These are phyloP conservation scores for Microbotryum scabiosae DNA, from an alignment of 1,284 basidiomycete genomes.

Conservation along the genomic window DNA sequence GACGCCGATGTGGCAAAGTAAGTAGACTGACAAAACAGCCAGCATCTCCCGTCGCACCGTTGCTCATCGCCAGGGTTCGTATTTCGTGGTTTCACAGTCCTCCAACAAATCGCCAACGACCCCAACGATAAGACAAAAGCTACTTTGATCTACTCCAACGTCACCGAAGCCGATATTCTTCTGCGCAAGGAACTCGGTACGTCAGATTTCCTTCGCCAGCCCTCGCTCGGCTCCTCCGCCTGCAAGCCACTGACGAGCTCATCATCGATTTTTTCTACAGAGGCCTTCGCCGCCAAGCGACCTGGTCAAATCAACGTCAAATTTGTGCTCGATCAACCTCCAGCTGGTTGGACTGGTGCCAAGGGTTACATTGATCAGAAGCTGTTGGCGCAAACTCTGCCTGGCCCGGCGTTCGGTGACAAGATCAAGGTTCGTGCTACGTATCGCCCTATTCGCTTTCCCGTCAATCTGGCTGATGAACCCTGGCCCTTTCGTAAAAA, in stretches of 20 bases:
- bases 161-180: constrained; percentile 73
- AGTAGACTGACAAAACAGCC: neutral
- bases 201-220: neutral
- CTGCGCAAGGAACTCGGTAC: constrained; percentile 36
- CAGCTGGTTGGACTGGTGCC: constrained; percentile 60
- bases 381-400: constrained; percentile 63
- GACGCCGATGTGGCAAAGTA: constrained; percentile 41
- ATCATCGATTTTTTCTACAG: constrained; percentile 1
- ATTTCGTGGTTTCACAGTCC: constrained; percentile 8
- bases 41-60: neutral
- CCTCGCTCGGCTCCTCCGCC: too few relatives aligned
- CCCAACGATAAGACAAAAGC: constrained; percentile 89
- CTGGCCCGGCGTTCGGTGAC: constrained; percentile 57
- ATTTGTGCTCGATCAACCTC: constrained; percentile 76
- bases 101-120: constrained; percentile 39
- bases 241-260: constrained; percentile 42
- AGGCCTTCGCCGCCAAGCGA: constrained; percentile 26
- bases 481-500: too few relatives aligned
- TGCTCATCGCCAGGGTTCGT: neutral
- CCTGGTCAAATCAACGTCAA: constrained; percentile 60
- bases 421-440: constrained; percentile 56
- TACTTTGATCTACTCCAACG: constrained; percentile 82
- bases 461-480: too few relatives aligned
- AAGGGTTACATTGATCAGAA: constrained; percentile 60
- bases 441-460: too few relatives aligned